Evolutionary conservation across 1,284 basidiomycete genomes (phyloP), one percentile per base, ranked within the genome.

Genomic region (Apiotrichum veenhuisii): DNA sequence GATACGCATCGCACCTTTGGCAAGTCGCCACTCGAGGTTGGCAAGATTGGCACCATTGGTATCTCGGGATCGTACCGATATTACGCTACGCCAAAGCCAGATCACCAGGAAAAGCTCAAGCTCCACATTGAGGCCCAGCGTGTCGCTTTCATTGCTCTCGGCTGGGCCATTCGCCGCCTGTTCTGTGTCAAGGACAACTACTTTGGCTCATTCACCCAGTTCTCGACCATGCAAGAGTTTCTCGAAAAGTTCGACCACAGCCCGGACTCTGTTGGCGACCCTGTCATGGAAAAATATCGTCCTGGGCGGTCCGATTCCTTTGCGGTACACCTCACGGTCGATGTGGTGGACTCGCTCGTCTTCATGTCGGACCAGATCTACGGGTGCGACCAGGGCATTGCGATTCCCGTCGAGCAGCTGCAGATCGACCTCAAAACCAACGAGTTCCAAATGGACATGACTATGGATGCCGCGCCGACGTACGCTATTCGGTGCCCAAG

Each of bases 171-270:
- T 55, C 85, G 92, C 34, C 85, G 91, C 67, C 80, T 93, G 64
- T 88, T 97, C 84, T 85, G 87, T 46, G 69, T 95, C 52, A 85
- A 87, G 54, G 91, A 94, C 66, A 95, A 96, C 72, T 96, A 96
- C 73, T 85, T 95, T 55, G 93, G 93, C 20, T 82, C 83, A 5
- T 96, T 93, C 74, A 95, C 91, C 1, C 88, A 93, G 65, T 96
- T 92, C 68, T 86, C 86, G 9, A 94, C 90, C 0, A 80, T 91
- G 50, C 82, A 82, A 30, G 93, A 96, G 77, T 93, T 89, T 70
- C 78, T 91, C 51, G 83, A 86, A 54, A 87, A 85, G 71, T 82
- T 83, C 27, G 81, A 79, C 52, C 80, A 78, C 57, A 82, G 82
- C 5, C 74, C 81, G 7, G 80, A 83, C 23, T 65, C 61, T 2